Percentiles rank a stretch among this genome's conserved stretches.
Conservation (phyloP, 768 basidiomycete species). For the Collybia sp. region DNA sequence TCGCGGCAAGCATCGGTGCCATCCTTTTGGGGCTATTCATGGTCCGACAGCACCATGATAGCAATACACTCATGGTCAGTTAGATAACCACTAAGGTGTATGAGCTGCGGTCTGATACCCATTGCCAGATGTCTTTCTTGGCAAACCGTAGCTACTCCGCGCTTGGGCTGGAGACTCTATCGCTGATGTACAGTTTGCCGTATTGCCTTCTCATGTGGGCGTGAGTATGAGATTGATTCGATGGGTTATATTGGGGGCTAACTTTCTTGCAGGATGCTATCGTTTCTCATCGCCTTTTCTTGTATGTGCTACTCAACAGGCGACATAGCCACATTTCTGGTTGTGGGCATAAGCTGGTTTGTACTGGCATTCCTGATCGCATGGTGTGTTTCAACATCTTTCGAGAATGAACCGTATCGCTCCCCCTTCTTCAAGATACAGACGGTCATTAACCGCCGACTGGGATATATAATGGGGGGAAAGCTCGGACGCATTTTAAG, state of each 20-base stretch:
- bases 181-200: constrained; percentile 50
- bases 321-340: constrained; percentile 8
- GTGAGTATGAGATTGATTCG: constrained; percentile 27
- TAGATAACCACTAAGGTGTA: too few species aligned
- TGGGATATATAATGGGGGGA: too few species aligned
- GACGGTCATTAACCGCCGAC: too few species aligned
- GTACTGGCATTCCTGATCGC: constrained; percentile 8
- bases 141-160: constrained; percentile 12
- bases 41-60: constrained; percentile 28
- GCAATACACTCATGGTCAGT: constrained; percentile 11
- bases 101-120: not conserved
- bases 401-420: constrained; percentile 11
- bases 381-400: constrained; percentile 15
- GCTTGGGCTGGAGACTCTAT: constrained; percentile 44
- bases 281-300: constrained; percentile 19
- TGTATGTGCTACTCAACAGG: constrained; percentile 11
- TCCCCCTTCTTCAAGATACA: constrained; percentile 1
- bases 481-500: too few species aligned
- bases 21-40: constrained; percentile 40
- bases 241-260: not conserved
- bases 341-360: constrained; percentile 11
- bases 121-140: constrained; percentile 8
- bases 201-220: constrained; percentile 57
- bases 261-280: constrained; percentile 11
- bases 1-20: constrained; percentile 36